Conservation (phyloP, 2,329 filamentous ascomycete genomes). For the Microsporum ferrugineum region DNA sequence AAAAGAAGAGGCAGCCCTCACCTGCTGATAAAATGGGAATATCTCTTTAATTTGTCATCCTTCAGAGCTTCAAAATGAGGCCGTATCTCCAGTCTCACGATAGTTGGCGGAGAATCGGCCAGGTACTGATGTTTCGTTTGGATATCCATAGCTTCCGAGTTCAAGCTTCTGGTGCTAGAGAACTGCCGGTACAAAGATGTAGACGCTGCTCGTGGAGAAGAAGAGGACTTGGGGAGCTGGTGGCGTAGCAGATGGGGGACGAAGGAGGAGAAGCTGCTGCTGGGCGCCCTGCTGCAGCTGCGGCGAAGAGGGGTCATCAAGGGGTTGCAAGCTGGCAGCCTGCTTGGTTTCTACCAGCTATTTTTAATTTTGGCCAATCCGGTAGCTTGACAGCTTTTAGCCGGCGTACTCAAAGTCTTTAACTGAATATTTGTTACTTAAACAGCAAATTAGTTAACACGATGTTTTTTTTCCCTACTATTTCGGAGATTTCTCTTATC, state of each 20-base stretch:
- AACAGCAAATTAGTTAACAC: background rate
- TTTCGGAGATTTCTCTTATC: background rate
- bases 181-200: constrained; percentile 1
- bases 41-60: constrained; percentile 60
- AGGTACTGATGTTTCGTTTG: constrained; percentile 56
- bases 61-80: constrained; percentile 67
- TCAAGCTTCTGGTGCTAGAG: constrained; percentile 20
- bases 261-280: background rate
- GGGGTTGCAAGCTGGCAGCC: background rate
- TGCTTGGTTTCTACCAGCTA: background rate
- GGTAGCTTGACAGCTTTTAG: background rate
- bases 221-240: background rate
- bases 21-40: constrained; percentile 82
- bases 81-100: constrained; percentile 81
- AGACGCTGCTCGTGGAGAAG: background rate
- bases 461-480: background rate
- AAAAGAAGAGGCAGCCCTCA: constrained; percentile 30
- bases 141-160: constrained; percentile 26
- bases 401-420: background rate
- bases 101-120: constrained; percentile 77
- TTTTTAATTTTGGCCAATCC: background rate
- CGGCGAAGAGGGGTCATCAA: constrained; percentile 15
- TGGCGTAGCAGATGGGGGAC: background rate
- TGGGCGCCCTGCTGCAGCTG: constrained; percentile 8
- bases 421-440: background rate